Evolutionary conservation across 1,284 basidiomycete genomes (phyloP).

Genomic region (Sanghuangporus sanghuang): DNA sequence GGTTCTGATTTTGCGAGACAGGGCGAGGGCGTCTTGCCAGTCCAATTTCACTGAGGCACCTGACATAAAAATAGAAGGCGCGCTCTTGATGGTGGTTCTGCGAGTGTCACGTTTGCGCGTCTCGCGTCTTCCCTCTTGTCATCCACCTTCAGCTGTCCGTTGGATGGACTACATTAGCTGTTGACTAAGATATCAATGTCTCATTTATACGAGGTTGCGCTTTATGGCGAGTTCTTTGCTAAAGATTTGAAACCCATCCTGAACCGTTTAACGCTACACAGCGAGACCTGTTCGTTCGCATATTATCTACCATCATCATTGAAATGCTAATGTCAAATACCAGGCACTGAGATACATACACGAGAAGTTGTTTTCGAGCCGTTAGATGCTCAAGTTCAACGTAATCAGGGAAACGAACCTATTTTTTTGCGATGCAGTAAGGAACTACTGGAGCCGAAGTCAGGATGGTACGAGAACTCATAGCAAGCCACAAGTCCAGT

Average conservation of each 20-base stretch:
- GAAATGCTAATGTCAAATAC: neutral
- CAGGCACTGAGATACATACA: slow-evolving; percentile 45
- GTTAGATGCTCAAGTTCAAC: slow-evolving; percentile 52
- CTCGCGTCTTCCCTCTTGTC: neutral
- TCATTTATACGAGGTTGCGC: slow-evolving; percentile 69
- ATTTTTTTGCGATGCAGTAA: slow-evolving; percentile 66
- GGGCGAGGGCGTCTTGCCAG: too few relatives aligned
- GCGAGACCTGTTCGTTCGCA: slow-evolving; percentile 43
- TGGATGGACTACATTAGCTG: neutral
- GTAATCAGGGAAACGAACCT: slow-evolving; percentile 58
- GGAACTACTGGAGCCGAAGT: slow-evolving; percentile 53
- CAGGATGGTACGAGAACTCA: slow-evolving; percentile 48
- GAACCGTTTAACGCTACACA: slow-evolving; percentile 70
- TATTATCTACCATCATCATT: slow-evolving; percentile 17
- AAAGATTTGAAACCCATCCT: slow-evolving; percentile 60
- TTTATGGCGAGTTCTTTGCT: slow-evolving; percentile 68
- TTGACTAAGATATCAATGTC: slow-evolving; percentile 18
- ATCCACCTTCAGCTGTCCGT: neutral
- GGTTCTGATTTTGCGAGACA: neutral
- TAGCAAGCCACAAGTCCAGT: neutral
- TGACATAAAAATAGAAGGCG: too few relatives aligned
- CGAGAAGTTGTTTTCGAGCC: slow-evolving; percentile 75
- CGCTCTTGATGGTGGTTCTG: too few relatives aligned
- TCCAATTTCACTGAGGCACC: too few relatives aligned
- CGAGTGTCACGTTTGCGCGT: too few relatives aligned